Conservation (phyloP, 148 eudicot genomes). For the Spergularia bocconei region DNA sequence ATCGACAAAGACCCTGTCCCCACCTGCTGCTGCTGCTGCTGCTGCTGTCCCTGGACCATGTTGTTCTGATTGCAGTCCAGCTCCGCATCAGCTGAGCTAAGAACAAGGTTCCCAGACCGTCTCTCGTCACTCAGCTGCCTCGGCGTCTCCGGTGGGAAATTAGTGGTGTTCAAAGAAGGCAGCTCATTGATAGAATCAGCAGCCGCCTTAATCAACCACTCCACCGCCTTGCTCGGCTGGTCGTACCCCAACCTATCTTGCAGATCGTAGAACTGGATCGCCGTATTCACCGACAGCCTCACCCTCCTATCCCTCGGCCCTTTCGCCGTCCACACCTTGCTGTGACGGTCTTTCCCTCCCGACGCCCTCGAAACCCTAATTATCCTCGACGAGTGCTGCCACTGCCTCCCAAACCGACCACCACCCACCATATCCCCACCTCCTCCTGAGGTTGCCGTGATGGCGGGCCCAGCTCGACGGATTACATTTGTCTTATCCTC, state of each 20-base stretch:
- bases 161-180: constrained; percentile 44
- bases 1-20: constrained; percentile 9
- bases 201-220: constrained; percentile 85
- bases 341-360: constrained; percentile 92
- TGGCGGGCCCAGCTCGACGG: background rate
- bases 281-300: constrained; percentile 72
- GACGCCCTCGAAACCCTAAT: constrained; percentile 91
- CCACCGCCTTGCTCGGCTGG: constrained; percentile 95
- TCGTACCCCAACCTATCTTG: constrained; percentile 81
- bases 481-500: constrained; percentile 24
- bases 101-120: constrained; percentile 22
- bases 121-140: constrained; percentile 44
- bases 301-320: constrained; percentile 83
- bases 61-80: constrained; percentile 28
- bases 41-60: constrained; percentile 23
- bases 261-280: constrained; percentile 85
- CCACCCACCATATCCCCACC: constrained; percentile 19
- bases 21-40: constrained; percentile 24
- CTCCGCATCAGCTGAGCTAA: constrained; percentile 30
- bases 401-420: constrained; percentile 35
- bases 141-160: constrained; percentile 53
- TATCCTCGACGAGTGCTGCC: constrained; percentile 74
- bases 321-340: constrained; percentile 84
- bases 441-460: background rate
- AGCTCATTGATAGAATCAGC: constrained; percentile 68